Conservation (phyloP, 129 eudicot genomes). For the Helichrysum umbraculigerum region DNA sequence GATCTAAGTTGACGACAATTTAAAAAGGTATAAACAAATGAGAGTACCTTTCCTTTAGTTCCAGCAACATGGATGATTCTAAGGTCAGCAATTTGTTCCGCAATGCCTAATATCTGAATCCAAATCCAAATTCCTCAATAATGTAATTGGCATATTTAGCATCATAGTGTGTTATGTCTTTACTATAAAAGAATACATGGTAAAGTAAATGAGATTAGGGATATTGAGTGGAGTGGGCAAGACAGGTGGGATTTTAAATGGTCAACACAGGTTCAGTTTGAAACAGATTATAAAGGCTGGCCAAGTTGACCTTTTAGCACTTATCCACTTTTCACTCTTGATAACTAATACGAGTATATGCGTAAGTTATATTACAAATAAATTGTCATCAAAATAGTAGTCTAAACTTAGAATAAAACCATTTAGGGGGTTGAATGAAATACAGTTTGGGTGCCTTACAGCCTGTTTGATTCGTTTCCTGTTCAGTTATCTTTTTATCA, state of each 20-base stretch:
- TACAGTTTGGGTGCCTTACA: not conserved
- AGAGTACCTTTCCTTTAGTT: slow-evolving; percentile 93
- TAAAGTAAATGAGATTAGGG: not conserved
- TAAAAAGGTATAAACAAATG: slow-evolving; percentile 4
- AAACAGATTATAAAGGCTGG: not conserved
- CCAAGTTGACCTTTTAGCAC: not conserved
- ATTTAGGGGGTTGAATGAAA: not conserved
- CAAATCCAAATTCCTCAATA: slow-evolving; percentile 25
- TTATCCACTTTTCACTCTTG: not conserved
- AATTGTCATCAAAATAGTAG: not conserved
- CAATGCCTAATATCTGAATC: slow-evolving; percentile 77
- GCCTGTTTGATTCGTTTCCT: not conserved
- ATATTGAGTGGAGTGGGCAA: not conserved
- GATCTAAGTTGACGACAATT: slow-evolving; percentile 10
- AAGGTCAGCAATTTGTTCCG: slow-evolving; percentile 69
- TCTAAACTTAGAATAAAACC: not conserved
- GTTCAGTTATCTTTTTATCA: not conserved
- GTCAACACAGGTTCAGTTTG: not conserved
- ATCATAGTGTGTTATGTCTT: slow-evolving; percentile 1
- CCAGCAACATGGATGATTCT: slow-evolving; percentile 97
- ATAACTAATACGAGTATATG: not conserved
- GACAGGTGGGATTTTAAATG: not conserved
- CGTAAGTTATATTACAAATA: not conserved
- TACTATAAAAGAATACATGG: slow-evolving; percentile 3
- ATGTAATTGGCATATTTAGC: slow-evolving; percentile 6